Percentiles rank a stretch among this genome's conserved stretches.
Conservation (phyloP, 2,329 filamentous ascomycete species). For the Aspergillus sp. region DNA sequence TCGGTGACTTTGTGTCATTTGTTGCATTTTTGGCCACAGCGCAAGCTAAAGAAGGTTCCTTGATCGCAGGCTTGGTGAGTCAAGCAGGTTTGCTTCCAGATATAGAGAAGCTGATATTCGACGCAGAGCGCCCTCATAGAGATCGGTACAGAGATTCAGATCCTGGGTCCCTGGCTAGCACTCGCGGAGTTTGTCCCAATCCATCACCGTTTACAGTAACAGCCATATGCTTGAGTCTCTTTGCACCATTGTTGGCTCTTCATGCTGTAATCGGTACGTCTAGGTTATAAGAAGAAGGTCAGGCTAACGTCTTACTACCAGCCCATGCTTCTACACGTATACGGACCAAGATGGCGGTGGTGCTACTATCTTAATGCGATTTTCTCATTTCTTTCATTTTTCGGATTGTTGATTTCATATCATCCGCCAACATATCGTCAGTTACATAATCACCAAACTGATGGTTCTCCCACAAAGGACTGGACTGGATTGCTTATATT, state of each 20-base stretch:
- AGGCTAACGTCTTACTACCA: too few relatives aligned
- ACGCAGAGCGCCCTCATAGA: constrained; percentile 1
- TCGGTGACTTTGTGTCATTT: constrained; percentile 1
- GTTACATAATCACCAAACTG: constrained; percentile 2
- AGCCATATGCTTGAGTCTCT: background rate
- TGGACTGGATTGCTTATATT: background rate
- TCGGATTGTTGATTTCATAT: constrained; percentile 5
- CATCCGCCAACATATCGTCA: constrained; percentile 4
- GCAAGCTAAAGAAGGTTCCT: background rate
- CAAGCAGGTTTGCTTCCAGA: background rate
- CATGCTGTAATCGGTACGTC: background rate
- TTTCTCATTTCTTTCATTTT: constrained; percentile 4
- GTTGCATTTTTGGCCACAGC: background rate
- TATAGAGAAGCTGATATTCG: background rate
- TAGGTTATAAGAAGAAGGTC: background rate
- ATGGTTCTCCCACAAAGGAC: constrained; percentile 1
- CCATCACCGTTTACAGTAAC: constrained; percentile 2
- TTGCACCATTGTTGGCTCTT: background rate
- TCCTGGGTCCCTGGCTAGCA: constrained; percentile 2
- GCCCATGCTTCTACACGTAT: too few relatives aligned
- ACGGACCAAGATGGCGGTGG: constrained; percentile 2
- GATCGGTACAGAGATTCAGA: constrained; percentile 3
- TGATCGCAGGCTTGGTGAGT: background rate
- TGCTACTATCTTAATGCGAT: constrained; percentile 4
- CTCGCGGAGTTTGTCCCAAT: constrained; percentile 5